phyloP scores from a whole-genome alignment of 495 filamentous ascomycete species.

The Trichocladium antarcticum region DNA sequence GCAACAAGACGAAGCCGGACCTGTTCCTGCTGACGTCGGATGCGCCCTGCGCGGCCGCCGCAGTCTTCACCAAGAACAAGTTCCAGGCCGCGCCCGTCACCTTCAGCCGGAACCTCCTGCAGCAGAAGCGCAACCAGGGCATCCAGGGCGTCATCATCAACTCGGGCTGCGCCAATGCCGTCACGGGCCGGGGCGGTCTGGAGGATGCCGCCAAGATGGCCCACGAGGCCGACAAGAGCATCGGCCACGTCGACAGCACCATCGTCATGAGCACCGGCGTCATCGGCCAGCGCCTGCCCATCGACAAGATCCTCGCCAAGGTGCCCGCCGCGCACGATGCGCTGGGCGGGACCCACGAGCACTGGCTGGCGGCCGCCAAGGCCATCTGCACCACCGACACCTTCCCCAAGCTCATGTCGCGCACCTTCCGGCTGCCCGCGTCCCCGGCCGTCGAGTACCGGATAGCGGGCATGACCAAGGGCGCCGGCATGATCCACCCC shows the following conservation, averaged over 20 bases:
- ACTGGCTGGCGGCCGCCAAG: conserved; percentile 78
- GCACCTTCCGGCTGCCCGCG: conserved; percentile 74
- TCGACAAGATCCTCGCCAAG: conserved; percentile 73
- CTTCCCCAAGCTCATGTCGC: conserved; percentile 90
- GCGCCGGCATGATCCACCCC: conserved; percentile 98
- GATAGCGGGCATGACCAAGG: conserved; percentile 94
- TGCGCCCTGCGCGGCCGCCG: conserved; percentile 78
- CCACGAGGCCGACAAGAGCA: conserved; percentile 57
- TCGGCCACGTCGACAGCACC: conserved; percentile 54
- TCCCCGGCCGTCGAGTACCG: conserved; percentile 63
- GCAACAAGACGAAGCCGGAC: conserved; percentile 80
- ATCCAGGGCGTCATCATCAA: conserved; percentile 83
- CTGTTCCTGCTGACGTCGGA: conserved; percentile 82
- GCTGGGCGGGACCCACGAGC: conserved; percentile 62
- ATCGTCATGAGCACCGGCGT: conserved; percentile 98
- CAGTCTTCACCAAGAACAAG: conserved; percentile 95
- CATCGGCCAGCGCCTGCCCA: conserved; percentile 89
- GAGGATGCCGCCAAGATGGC: conserved; percentile 86
- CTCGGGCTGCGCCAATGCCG: conserved; percentile 93
- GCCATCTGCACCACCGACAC: conserved; percentile 99
- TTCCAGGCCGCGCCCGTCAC: conserved; percentile 95
- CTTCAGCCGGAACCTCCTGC: conserved; percentile 61
- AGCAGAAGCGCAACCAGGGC: conserved; percentile 52
- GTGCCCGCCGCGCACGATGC: conserved; percentile 63
- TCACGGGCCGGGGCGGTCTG: conserved; percentile 83